Evolutionary conservation across 306 rosid species (phyloP).

Genomic region (Sicyos edulis): DNA sequence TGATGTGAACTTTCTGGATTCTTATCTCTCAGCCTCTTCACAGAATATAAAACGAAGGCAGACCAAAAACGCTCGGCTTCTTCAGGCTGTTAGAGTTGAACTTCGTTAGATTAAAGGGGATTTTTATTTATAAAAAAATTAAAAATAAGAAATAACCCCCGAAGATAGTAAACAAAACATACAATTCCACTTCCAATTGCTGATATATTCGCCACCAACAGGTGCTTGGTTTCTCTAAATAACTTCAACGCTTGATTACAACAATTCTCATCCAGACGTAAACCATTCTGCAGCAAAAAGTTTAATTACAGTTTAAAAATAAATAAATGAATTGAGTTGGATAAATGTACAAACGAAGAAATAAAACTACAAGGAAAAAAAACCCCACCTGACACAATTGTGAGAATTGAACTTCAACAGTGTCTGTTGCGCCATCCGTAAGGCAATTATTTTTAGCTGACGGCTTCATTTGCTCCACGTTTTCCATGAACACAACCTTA

Average conservation of each 20-base stretch:
- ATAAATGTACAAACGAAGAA: neutral
- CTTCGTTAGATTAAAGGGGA: neutral
- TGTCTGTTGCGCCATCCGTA: conserved; percentile 29
- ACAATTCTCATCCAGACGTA: conserved; percentile 50
- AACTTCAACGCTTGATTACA: conserved; percentile 47
- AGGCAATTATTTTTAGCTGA: conserved; percentile 23
- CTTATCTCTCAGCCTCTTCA: conserved; percentile 53
- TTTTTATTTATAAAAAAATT: too few species aligned
- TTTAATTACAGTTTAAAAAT: neutral
- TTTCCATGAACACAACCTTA: conserved; percentile 38
- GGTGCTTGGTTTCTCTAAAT: conserved; percentile 54
- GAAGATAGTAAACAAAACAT: conserved; percentile 5
- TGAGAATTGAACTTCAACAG: conserved; percentile 44
- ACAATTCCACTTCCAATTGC: conserved; percentile 74
- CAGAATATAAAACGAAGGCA: conserved; percentile 60
- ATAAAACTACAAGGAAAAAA: neutral
- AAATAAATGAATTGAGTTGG: neutral
- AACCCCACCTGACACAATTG: conserved; percentile 59
- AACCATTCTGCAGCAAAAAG: conserved; percentile 41
- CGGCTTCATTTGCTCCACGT: conserved; percentile 44
- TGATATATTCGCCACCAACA: conserved; percentile 41
- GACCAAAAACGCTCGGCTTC: conserved; percentile 84
- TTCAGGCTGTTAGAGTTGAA: conserved; percentile 50
- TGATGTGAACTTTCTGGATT: conserved; percentile 31
- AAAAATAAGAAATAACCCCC: neutral